Conservation (phyloP, 495 filamentous ascomycete genomes). For the Trichoderma parareesei region DNA sequence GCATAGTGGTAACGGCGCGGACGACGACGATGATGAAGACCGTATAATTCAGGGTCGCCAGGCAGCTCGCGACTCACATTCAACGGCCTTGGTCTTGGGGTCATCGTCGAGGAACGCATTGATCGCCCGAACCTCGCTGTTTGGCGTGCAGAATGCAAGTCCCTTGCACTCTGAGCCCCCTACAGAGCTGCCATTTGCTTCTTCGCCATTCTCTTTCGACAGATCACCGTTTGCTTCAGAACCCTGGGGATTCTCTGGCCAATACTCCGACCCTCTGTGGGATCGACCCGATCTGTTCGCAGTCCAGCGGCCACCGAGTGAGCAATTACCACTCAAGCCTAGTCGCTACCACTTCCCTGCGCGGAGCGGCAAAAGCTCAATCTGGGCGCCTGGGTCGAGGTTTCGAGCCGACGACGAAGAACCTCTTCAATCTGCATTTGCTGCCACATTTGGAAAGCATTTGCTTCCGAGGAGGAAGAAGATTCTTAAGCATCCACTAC, state of each 20-base stretch:
- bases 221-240: neutral
- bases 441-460: slow-evolving; percentile 5
- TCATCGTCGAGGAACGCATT: neutral
- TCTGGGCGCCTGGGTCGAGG: slow-evolving; percentile 4
- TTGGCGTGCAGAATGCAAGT: neutral
- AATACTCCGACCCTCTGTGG: neutral
- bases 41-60: slow-evolving; percentile 20
- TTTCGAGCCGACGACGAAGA: slow-evolving; percentile 5
- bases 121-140: neutral
- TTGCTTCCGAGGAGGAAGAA: neutral
- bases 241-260: neutral
- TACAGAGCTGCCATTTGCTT: neutral
- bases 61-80: neutral
- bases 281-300: neutral
- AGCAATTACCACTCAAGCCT: slow-evolving; percentile 8
- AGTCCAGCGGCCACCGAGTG: neutral
- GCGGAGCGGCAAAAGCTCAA: slow-evolving; percentile 3
- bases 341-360: slow-evolving; percentile 14
- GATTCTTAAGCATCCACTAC: neutral
- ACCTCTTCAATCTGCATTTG: slow-evolving; percentile 4
- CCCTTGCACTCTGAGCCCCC: neutral
- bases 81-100: neutral
- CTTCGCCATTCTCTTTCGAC: neutral
- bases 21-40: slow-evolving; percentile 15
- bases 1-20: neutral